Percentiles rank a stretch among this genome's conserved stretches.
These are phyloP conservation scores for Dentipellis sp. DNA, from an alignment of 768 basidiomycete species.

Conservation along the genomic window DNA sequence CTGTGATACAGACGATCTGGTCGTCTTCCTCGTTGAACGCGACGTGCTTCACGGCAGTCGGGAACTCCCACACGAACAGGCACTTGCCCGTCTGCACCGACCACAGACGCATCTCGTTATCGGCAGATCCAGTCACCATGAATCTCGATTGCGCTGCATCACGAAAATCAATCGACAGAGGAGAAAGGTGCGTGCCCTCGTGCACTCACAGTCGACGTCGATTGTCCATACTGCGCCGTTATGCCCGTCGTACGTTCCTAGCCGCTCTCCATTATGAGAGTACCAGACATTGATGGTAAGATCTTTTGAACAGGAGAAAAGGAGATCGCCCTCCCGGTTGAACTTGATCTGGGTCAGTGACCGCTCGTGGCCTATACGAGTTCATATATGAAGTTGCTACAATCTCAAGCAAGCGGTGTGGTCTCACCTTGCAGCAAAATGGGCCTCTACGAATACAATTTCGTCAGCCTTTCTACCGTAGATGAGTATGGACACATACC, in stretches of 20 bases:
- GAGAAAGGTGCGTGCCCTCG: not conserved
- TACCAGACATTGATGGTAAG: conserved; percentile 94
- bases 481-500: not conserved
- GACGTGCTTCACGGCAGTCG: conserved; percentile 94
- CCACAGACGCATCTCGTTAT: conserved; percentile 92
- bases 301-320: conserved; percentile 96
- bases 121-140: conserved; percentile 87
- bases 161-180: not conserved
- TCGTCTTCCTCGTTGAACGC: conserved; percentile 82
- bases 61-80: conserved; percentile 94
- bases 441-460: not conserved
- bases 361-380: conserved; percentile 79
- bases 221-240: conserved; percentile 97
- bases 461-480: not conserved
- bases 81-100: conserved; percentile 83
- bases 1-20: conserved; percentile 86
- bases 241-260: conserved; percentile 94
- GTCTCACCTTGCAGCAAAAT: conserved; percentile 26
- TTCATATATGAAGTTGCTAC: not conserved
- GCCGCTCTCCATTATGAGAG: conserved; percentile 91
- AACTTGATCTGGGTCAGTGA: conserved; percentile 97
- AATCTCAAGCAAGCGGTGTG: not conserved
- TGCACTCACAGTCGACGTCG: conserved; percentile 80
- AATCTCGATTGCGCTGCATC: conserved; percentile 68
- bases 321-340: conserved; percentile 91